Evolutionary conservation across 768 basidiomycete species (phyloP).

Genomic region (Mrakia blollopis): DNA sequence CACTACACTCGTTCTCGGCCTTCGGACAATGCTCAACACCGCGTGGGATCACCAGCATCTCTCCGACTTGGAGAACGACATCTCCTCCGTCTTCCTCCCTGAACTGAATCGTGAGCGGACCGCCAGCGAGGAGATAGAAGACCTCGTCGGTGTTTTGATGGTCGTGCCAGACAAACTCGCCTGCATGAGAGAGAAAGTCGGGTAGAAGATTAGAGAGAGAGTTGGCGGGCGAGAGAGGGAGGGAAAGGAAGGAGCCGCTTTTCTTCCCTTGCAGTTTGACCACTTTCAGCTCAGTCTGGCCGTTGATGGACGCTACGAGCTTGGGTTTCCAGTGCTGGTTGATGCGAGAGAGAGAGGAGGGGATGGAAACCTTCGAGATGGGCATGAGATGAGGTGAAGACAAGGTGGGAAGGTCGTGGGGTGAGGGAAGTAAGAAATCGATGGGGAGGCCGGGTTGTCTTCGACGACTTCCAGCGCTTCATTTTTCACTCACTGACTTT

Average conservation of each 20-base stretch:
- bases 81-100: background rate
- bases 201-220: background rate
- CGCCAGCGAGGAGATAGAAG: constrained; percentile 3
- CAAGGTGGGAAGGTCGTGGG: no score
- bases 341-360: background rate
- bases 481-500: no score
- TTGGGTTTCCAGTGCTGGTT: background rate
- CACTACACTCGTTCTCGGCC: background rate
- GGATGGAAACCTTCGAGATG: background rate
- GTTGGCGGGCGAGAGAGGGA: background rate
- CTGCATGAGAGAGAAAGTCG: background rate
- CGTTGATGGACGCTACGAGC: background rate
- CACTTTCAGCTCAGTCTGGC: background rate
- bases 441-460: no score
- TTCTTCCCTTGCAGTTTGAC: background rate
- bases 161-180: background rate
- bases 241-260: background rate
- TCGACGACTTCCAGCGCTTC: no score
- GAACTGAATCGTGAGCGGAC: background rate
- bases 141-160: background rate
- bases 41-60: background rate
- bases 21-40: constrained; percentile 1
- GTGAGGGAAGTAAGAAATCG: no score
- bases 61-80: background rate
- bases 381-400: background rate